phyloP scores from a whole-genome alignment of 75 land plant species.

The Sequoiadendron giganteum region DNA sequence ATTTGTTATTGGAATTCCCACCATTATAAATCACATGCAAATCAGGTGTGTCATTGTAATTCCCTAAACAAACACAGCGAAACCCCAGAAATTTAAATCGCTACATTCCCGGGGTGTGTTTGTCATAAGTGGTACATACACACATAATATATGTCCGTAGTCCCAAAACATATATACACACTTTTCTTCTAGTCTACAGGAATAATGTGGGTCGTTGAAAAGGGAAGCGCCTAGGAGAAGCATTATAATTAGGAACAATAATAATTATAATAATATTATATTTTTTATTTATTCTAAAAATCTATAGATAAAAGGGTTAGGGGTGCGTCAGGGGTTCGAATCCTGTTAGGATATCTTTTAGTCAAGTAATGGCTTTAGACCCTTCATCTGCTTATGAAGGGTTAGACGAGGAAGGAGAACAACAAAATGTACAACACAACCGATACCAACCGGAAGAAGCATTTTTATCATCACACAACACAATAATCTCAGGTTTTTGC shows the following conservation, averaged over 20 bases:
- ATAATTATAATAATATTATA: not conserved
- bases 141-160: not conserved
- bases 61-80: not conserved
- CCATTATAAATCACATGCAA: not conserved
- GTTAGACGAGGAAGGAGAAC: not conserved
- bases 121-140: not conserved
- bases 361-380: slow-evolving; percentile 5
- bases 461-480: not conserved
- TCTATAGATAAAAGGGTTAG: not conserved
- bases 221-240: not conserved
- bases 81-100: slow-evolving; percentile 3
- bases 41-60: not conserved
- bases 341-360: slow-evolving; percentile 1
- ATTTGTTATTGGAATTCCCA: too few relatives aligned
- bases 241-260: not conserved
- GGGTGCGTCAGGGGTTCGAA: slow-evolving; percentile 7
- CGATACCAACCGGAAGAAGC: not conserved
- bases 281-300: not conserved
- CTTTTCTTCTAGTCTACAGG: not conserved
- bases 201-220: not conserved
- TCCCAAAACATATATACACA: not conserved
- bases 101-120: not conserved
- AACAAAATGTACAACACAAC: not conserved
- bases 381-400: not conserved
- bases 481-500: not conserved